phyloP scores from a whole-genome alignment of 495 filamentous ascomycete species.

The Podospora fimiseda region DNA sequence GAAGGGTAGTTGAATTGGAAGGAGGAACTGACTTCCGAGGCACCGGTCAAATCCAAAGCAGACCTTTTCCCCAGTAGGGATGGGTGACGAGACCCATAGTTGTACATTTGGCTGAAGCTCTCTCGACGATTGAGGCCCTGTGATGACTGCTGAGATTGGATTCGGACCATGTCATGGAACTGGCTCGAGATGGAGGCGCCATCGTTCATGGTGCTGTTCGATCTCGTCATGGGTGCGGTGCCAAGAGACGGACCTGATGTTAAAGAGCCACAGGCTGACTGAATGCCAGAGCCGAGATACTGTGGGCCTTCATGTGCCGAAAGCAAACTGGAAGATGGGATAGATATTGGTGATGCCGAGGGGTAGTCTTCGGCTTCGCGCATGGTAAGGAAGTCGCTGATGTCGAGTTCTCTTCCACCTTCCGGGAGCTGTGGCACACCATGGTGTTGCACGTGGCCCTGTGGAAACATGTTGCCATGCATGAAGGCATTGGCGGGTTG shows the following conservation, averaged over 20 bases:
- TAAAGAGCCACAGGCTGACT: conserved; percentile 40
- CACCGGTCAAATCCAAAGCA: conserved; percentile 23
- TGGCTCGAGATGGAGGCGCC: conserved; percentile 29
- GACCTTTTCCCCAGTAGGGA: conserved; percentile 30
- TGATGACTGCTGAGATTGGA: conserved; percentile 37
- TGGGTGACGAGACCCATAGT: conserved; percentile 13
- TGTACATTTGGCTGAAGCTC: conserved; percentile 15
- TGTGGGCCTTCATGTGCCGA: conserved; percentile 12
- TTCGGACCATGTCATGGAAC: conserved; percentile 37
- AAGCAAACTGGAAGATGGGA: conserved; percentile 11
- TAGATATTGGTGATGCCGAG: conserved; percentile 15
- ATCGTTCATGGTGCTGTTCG: conserved; percentile 38
- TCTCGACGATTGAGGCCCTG: conserved; percentile 23
- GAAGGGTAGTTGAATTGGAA: conserved; percentile 28
- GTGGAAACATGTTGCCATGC: conserved; percentile 7
- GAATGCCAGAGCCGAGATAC: conserved; percentile 15
- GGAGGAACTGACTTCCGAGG: conserved; percentile 29
- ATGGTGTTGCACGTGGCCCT: conserved; percentile 2
- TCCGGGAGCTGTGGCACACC: not conserved
- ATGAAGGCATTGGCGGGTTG: conserved; percentile 14
- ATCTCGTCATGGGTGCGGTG: conserved; percentile 40
- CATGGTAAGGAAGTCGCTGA: conserved; percentile 20
- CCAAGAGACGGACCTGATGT: conserved; percentile 39
- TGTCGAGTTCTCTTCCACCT: conserved; percentile 14
- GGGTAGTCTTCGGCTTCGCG: conserved; percentile 5